Base-by-base conservation (phyloP, 1,284 basidiomycete species). In the Boletus sp. region DNA sequence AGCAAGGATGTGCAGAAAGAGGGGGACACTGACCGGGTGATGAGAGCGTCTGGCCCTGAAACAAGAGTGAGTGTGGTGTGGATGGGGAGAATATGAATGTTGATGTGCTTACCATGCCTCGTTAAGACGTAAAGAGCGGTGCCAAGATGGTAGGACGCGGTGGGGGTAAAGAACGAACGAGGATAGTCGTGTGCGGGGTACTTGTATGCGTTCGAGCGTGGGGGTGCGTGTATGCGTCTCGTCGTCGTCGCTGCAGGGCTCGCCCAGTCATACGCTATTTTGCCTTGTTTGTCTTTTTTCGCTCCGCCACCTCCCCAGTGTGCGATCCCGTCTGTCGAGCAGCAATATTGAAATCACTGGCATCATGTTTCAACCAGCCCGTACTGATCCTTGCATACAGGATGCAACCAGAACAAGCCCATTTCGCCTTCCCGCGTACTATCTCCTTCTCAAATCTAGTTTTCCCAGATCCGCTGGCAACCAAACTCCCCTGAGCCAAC, bases 31-130 rank as follows among this genome's bases (percentile, higher is more conserved):
- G 50, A 86, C 84, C 77, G 57, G 85, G 84, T 48, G 73, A 71
- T 53, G 84, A 87, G 46, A 88, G 76, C 30, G 81, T 86, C 80
- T 87, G 84, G 66, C 85, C 84, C 84, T 87, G 58, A 17, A 55
- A 14, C 6, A 19, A 38, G 25, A 5, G 41, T 49, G 43, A 55
- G 35, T 50, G 41, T 25, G 16, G 47, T 8, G 33, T 13, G 51
- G 44, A 40, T 39, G 36, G 32, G 26, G 25, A 2, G 29, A 29
- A 55, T 25, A 46, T 36, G 48, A 34, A 41, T 23, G 14, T 6
- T 17, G 45, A 43, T 13, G 7, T 19, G 22, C 67, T 51, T 29
- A 67, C 63, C 63, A 65, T 65, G 62, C 39, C 46, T 64, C 8
- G 53, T 23, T 54, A 66, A 66, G 64, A 65, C 65, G 67, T 68